phyloP scores from a whole-genome alignment of 208 protist genomes.

The Crithidia bombi region DNA sequence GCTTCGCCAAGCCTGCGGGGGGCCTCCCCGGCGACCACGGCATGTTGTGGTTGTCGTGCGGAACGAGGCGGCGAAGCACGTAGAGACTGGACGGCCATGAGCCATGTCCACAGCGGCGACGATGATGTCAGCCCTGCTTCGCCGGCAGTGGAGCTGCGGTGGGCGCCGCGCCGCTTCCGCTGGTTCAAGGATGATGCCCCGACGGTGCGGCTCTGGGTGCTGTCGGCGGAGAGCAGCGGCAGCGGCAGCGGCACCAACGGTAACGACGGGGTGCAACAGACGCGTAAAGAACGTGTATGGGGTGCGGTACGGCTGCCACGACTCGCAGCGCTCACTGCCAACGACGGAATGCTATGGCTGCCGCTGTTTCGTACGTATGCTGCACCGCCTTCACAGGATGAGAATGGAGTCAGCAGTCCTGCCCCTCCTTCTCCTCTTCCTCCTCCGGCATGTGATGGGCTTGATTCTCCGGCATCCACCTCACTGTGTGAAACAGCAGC shows the following conservation, averaged over 20 bases:
- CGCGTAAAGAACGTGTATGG: slow-evolving; percentile 16
- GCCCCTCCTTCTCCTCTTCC: no score
- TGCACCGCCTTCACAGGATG: background rate
- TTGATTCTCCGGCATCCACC: background rate
- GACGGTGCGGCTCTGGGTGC: slow-evolving; percentile 20
- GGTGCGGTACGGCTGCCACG: slow-evolving; percentile 21
- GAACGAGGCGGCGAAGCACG: background rate
- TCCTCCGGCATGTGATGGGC: no score
- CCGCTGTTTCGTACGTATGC: slow-evolving; percentile 25
- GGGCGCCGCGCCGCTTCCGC: slow-evolving; percentile 26
- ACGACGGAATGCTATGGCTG: slow-evolving; percentile 33
- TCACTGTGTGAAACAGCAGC: background rate
- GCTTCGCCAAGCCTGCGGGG: background rate
- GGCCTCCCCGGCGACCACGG: no score
- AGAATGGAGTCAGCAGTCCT: background rate
- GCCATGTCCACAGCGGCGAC: no score
- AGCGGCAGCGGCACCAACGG: background rate
- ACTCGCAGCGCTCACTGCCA: slow-evolving; percentile 19
- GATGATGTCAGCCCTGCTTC: background rate
- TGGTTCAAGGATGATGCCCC: slow-evolving; percentile 17
- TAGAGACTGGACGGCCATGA: no score
- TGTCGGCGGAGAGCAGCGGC: background rate
- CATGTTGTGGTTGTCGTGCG: background rate
- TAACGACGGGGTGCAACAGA: background rate
- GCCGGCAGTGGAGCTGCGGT: slow-evolving; percentile 25